These are phyloP conservation scores for Datisca glomerata DNA, from an alignment of 306 rosid genomes.

Conservation along the genomic window DNA sequence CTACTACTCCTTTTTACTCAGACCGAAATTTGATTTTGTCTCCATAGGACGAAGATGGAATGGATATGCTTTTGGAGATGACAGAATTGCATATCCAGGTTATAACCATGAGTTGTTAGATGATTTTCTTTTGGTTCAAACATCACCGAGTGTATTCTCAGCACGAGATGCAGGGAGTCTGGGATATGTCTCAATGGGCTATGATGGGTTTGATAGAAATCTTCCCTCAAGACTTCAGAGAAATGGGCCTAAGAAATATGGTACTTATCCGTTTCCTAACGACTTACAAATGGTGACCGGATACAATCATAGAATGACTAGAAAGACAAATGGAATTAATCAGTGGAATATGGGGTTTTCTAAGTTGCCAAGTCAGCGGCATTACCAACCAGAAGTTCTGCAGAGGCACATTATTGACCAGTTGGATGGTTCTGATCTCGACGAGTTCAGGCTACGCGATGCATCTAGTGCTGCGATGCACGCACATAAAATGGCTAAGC, in stretches of 20 bases:
- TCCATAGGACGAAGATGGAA: constrained; percentile 74
- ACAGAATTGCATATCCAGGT: constrained; percentile 41
- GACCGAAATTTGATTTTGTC: constrained; percentile 9
- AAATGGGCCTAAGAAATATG: constrained; percentile 46
- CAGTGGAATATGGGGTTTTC: constrained; percentile 26
- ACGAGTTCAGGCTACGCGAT: constrained; percentile 53
- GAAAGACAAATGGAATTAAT: constrained; percentile 37
- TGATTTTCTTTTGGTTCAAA: constrained; percentile 54
- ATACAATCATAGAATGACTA: constrained; percentile 26
- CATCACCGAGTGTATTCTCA: constrained; percentile 53
- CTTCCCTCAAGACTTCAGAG: constrained; percentile 30
- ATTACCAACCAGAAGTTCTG: constrained; percentile 26
- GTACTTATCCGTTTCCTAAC: constrained; percentile 24
- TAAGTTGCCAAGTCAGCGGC: constrained; percentile 36
- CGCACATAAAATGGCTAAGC: constrained; percentile 50
- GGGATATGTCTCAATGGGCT: constrained; percentile 24
- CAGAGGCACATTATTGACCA: constrained; percentile 42
- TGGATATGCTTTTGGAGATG: constrained; percentile 51
- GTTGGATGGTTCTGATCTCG: constrained; percentile 43
- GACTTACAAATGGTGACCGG: constrained; percentile 24
- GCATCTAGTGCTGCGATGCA: constrained; percentile 51
- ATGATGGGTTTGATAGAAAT: constrained; percentile 48
- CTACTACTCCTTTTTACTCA: not conserved
- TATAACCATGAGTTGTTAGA: constrained; percentile 61
- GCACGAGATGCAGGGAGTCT: constrained; percentile 40